Conservation (phyloP, 2,329 filamentous ascomycete species). For the Ciborinia camelliae region DNA sequence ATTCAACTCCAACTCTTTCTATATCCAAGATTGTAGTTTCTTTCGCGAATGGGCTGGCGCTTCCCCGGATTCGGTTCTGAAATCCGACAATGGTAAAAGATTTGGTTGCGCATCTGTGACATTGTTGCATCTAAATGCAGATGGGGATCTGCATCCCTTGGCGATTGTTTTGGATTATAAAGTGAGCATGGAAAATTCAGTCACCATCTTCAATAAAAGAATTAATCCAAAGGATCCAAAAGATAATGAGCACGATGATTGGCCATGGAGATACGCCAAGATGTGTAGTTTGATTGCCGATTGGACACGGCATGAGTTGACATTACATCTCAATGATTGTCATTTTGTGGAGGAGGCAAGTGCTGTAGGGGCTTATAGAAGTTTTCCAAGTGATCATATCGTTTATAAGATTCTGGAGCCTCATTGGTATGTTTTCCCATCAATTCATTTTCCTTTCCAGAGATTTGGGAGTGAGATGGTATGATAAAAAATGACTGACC, state of each 20-base stretch:
- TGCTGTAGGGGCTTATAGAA: constrained; percentile 18
- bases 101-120: constrained; percentile 41
- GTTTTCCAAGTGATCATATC: constrained; percentile 18
- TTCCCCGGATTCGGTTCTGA: constrained; percentile 1
- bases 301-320: constrained; percentile 18
- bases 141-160: constrained; percentile 48
- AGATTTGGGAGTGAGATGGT: too few relatives aligned
- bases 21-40: constrained; percentile 34
- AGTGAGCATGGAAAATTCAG: constrained; percentile 43
- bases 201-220: constrained; percentile 49
- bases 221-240: constrained; percentile 37
- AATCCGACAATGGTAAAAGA: constrained; percentile 25
- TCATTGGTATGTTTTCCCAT: constrained; percentile 13
- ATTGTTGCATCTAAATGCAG: constrained; percentile 43
- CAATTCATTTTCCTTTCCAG: background rate
- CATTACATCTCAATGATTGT: constrained; percentile 21
- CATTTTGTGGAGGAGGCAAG: constrained; percentile 19
- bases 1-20: constrained; percentile 25
- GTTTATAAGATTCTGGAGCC: constrained; percentile 19
- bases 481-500: background rate
- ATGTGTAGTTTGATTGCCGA: constrained; percentile 16
- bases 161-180: constrained; percentile 49
- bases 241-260: constrained; percentile 43
- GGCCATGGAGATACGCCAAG: constrained; percentile 44
- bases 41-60: constrained; percentile 25